phyloP scores from a whole-genome alignment of 352 stramenopile genomes.

The Salisapilia sapeloensis region DNA sequence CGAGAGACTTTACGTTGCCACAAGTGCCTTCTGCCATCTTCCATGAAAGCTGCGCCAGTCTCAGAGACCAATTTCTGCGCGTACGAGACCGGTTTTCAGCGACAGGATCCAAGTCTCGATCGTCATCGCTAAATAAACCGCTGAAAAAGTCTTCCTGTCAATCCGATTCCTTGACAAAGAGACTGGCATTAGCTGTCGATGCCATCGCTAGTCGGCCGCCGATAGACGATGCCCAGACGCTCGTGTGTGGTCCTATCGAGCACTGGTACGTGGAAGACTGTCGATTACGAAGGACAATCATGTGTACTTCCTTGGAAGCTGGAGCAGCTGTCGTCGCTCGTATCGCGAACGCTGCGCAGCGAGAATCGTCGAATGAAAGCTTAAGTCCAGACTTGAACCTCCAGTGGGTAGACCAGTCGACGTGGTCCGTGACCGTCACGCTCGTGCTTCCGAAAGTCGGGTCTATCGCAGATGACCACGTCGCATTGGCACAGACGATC shows the following conservation, averaged over 20 bases:
- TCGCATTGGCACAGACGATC: conserved; percentile 33
- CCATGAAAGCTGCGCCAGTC: conserved; percentile 49
- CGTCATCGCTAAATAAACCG: too few species aligned
- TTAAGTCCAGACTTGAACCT: conserved; percentile 62
- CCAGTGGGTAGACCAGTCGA: conserved; percentile 53
- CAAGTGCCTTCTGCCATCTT: conserved; percentile 18
- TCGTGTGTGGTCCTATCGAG: conserved; percentile 35
- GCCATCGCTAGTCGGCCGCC: too few species aligned
- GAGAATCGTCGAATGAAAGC: conserved; percentile 1
- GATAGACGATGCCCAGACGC: too few species aligned
- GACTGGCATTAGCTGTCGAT: too few species aligned
- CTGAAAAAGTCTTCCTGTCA: too few species aligned
- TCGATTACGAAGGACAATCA: conserved; percentile 53
- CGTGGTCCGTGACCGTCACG: conserved; percentile 51
- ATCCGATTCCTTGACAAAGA: too few species aligned
- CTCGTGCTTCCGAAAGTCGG: conserved; percentile 34
- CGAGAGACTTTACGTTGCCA: conserved; percentile 36
- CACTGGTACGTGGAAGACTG: conserved; percentile 60
- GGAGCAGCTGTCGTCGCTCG: conserved; percentile 41
- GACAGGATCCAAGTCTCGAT: conserved; percentile 8
- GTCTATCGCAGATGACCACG: conserved; percentile 48
- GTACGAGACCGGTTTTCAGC: conserved; percentile 63
- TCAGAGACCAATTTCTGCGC: conserved; percentile 68
- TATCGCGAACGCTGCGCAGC: conserved; percentile 8
- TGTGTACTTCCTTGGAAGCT: conserved; percentile 57